phyloP scores from a whole-genome alignment of 202 grass and related monocot genomes.

The Setaria viridis region DNA sequence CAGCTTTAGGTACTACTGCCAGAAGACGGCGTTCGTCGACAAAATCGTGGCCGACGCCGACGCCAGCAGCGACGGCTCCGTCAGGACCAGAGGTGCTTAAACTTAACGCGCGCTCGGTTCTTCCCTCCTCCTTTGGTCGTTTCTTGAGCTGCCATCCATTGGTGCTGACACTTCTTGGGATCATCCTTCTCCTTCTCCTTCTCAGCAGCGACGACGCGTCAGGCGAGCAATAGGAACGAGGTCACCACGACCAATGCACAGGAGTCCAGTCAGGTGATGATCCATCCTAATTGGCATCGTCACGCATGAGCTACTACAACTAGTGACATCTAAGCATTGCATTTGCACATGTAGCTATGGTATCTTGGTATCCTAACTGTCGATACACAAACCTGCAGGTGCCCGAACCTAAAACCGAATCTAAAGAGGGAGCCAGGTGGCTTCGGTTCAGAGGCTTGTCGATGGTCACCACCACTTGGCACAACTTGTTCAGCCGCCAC shows the following conservation, averaged over 20 bases:
- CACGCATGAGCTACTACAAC: background rate
- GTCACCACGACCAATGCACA: background rate
- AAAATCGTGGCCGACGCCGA: slow-evolving; percentile 36
- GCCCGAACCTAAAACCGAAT: slow-evolving; percentile 40
- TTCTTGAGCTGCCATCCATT: background rate
- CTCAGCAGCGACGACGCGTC: slow-evolving; percentile 38
- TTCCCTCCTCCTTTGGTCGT: background rate
- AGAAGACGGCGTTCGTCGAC: slow-evolving; percentile 41
- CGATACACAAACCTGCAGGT: slow-evolving; percentile 16
- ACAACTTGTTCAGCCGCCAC: slow-evolving; percentile 45
- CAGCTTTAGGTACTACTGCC: slow-evolving; percentile 69
- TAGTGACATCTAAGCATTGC: background rate
- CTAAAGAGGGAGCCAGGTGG: slow-evolving; percentile 32
- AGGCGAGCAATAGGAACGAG: slow-evolving; percentile 23
- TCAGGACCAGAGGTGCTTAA: background rate
- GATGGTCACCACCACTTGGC: slow-evolving; percentile 10
- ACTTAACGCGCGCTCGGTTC: background rate
- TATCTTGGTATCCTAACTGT: background rate
- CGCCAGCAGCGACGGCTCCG: background rate
- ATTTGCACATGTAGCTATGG: background rate
- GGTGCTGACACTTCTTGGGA: background rate
- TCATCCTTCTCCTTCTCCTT: background rate
- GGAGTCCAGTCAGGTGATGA: slow-evolving; percentile 36
- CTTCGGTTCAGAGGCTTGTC: slow-evolving; percentile 41
- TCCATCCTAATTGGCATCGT: background rate